A percentile compares a stretch with the other conserved stretches of the same genome.
phyloP scores from a whole-genome alignment of 192 early-diverging fungal genomes.

The Umbelopsis ramanniana region DNA sequence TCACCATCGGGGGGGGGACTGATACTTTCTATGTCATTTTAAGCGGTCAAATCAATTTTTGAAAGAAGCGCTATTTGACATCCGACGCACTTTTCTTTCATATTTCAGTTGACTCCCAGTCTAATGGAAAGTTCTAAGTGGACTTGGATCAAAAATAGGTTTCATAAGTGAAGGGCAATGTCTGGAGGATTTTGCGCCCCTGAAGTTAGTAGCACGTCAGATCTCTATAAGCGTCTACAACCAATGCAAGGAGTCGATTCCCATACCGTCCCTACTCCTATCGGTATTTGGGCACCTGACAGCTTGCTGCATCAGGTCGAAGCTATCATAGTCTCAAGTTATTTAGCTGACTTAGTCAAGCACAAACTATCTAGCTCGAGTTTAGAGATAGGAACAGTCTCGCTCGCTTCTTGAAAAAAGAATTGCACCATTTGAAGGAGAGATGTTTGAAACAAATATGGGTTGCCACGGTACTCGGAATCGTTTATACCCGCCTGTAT shows the following conservation, averaged over 20 bases:
- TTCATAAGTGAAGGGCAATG: too few species aligned
- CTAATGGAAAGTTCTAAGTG: too few species aligned
- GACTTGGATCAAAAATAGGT: too few species aligned
- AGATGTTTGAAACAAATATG: neutral
- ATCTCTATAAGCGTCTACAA: neutral
- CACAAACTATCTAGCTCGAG: too few species aligned
- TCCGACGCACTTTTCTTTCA: too few species aligned
- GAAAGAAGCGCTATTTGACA: too few species aligned
- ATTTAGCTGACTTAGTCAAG: too few species aligned
- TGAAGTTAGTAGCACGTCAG: neutral
- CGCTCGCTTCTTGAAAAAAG: neutral
- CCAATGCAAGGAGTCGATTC: too few species aligned
- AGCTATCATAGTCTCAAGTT: neutral
- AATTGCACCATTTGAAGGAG: neutral
- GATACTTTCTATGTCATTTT: neutral
- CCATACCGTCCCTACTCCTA: neutral
- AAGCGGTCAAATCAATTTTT: neutral
- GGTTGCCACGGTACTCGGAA: conserved; percentile 20
- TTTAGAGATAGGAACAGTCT: neutral
- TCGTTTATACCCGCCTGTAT: neutral
- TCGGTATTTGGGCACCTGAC: neutral
- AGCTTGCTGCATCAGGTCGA: neutral
- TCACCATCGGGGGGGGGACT: neutral
- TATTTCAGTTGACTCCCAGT: too few species aligned
- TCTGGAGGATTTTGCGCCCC: neutral